Conservation (phyloP, 345 rosid genomes). For the Hypericum perforatum region DNA sequence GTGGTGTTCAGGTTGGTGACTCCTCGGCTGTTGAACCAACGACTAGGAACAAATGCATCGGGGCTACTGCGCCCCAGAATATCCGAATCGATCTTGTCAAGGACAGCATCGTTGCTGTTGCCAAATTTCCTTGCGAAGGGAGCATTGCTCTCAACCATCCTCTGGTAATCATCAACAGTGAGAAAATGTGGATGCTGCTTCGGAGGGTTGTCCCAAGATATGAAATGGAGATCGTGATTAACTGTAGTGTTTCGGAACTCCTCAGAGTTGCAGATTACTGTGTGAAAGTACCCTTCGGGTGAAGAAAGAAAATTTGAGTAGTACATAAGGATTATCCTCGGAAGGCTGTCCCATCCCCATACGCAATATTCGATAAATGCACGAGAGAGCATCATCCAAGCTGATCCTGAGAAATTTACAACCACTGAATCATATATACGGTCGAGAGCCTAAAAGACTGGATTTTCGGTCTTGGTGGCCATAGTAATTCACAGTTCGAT, state of each 20-base stretch:
- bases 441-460: neutral
- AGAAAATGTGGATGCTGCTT: constrained; percentile 89
- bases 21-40: constrained; percentile 38
- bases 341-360: constrained; percentile 94
- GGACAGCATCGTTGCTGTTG: constrained; percentile 40
- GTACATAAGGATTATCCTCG: constrained; percentile 74
- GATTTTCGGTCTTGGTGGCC: too few species aligned
- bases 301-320: constrained; percentile 85
- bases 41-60: constrained; percentile 51
- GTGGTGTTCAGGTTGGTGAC: constrained; percentile 25
- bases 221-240: constrained; percentile 92
- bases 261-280: constrained; percentile 69
- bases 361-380: constrained; percentile 66
- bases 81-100: constrained; percentile 75
- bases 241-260: constrained; percentile 64
- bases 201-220: constrained; percentile 90
- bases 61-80: constrained; percentile 39
- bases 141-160: constrained; percentile 66
- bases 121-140: constrained; percentile 85
- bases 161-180: constrained; percentile 41
- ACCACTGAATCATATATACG: constrained; percentile 5
- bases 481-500: neutral
- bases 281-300: constrained; percentile 90
- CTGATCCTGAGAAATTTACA: constrained; percentile 48
- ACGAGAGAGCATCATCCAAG: constrained; percentile 91